phyloP scores from a whole-genome alignment of 1,139 yeast genomes.

The Hemisphaericaspora xylofermentans region DNA sequence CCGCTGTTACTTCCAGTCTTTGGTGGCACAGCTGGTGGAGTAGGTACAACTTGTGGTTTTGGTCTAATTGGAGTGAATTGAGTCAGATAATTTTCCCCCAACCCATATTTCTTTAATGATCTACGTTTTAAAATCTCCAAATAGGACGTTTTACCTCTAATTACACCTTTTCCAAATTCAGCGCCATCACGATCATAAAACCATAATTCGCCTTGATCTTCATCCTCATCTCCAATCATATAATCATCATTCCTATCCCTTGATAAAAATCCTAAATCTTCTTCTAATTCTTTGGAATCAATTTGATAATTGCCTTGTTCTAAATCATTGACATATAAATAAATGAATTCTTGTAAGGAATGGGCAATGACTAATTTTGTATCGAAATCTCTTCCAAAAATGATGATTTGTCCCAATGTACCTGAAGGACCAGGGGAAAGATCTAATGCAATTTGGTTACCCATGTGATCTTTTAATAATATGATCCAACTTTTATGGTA shows the following conservation, averaged over 20 bases:
- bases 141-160: conserved; percentile 42
- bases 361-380: conserved; percentile 58
- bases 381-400: conserved; percentile 65
- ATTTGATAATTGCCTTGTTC: conserved; percentile 54
- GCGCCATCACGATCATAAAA: conserved; percentile 36
- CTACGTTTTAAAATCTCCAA: conserved; percentile 54
- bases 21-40: too few species aligned
- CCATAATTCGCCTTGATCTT: conserved; percentile 42
- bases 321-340: conserved; percentile 47
- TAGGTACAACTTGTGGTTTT: too few species aligned
- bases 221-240: conserved; percentile 51
- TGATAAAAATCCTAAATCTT: conserved; percentile 32
- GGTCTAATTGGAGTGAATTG: conserved; percentile 39
- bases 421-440: conserved; percentile 63
- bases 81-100: conserved; percentile 39
- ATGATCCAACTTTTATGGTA: conserved; percentile 64
- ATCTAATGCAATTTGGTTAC: conserved; percentile 63
- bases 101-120: conserved; percentile 45
- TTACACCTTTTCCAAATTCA: conserved; percentile 32
- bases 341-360: conserved; percentile 56
- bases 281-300: conserved; percentile 42
- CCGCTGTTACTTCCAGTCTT: neutral
- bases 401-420: conserved; percentile 59
- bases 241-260: conserved; percentile 45
- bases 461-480: conserved; percentile 54